A percentile compares a stretch with the other conserved stretches of the same genome.
These are phyloP conservation scores for Russula sp. DNA, from an alignment of 768 basidiomycete species.

Conservation along the genomic window DNA sequence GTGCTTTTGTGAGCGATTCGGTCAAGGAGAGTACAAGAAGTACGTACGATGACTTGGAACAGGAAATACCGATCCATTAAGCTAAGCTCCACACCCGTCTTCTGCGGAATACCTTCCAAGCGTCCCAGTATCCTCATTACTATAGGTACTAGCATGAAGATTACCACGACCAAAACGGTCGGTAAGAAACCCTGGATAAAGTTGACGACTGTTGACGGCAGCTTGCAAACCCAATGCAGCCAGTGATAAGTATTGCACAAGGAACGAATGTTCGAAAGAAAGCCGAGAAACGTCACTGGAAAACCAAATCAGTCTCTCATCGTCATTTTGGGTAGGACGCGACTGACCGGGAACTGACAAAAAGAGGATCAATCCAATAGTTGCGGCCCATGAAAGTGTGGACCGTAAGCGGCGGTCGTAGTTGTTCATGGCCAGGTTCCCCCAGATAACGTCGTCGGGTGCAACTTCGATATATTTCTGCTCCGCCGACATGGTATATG, in stretches of 20 bases:
- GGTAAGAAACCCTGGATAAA: conserved; percentile 89
- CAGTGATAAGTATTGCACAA: conserved; percentile 64
- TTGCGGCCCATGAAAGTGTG: conserved; percentile 65
- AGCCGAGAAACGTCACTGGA: conserved; percentile 61
- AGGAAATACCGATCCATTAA: conserved; percentile 91
- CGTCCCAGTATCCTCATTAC: conserved; percentile 73
- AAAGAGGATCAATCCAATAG: conserved; percentile 75
- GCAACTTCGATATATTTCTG: conserved; percentile 73
- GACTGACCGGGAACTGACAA: conserved; percentile 80
- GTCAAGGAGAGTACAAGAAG: not conserved
- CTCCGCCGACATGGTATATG: conserved; percentile 68
- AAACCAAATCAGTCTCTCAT: not conserved
- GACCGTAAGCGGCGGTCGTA: conserved; percentile 55
- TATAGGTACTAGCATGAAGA: conserved; percentile 89
- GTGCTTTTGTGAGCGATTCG: conserved; percentile 8
- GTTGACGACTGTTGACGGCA: conserved; percentile 65
- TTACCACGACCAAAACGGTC: conserved; percentile 78
- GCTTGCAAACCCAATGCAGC: conserved; percentile 79
- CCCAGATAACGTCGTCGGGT: conserved; percentile 90
- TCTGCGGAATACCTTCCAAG: conserved; percentile 89
- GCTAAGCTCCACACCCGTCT: conserved; percentile 78
- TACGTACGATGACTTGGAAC: conserved; percentile 83
- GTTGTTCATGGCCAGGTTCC: conserved; percentile 83
- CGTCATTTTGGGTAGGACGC: not conserved
- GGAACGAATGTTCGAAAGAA: conserved; percentile 73